A percentile compares a stretch with the other conserved stretches of the same genome.
These are phyloP conservation scores for Tagetes erecta DNA, from an alignment of 129 eudicot species.

Conservation along the genomic window DNA sequence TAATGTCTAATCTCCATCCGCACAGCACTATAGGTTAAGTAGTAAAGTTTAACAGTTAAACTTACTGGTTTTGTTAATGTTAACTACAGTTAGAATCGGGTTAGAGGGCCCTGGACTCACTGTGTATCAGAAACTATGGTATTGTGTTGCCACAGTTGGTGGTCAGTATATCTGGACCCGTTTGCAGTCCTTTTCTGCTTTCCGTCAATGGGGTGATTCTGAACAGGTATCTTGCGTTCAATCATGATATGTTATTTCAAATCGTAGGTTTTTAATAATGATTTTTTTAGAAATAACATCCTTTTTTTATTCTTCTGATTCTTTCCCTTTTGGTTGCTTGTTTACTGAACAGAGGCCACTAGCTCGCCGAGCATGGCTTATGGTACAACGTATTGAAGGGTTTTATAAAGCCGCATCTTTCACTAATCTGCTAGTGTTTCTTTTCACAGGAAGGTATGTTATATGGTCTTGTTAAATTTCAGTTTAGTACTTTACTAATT, in stretches of 20 bases:
- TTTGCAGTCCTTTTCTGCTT: slow-evolving; percentile 91
- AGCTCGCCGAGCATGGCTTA: slow-evolving; percentile 83
- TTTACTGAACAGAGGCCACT: slow-evolving; percentile 60
- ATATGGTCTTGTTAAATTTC: background rate
- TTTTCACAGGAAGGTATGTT: slow-evolving; percentile 84
- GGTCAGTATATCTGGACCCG: slow-evolving; percentile 95
- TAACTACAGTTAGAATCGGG: slow-evolving; percentile 71
- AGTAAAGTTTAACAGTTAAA: background rate
- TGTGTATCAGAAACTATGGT: slow-evolving; percentile 84
- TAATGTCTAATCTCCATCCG: background rate
- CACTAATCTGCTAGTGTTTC: slow-evolving; percentile 84
- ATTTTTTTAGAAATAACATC: background rate
- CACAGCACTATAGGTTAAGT: background rate
- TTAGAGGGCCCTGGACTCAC: slow-evolving; percentile 99
- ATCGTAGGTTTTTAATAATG: background rate
- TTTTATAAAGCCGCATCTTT: slow-evolving; percentile 92
- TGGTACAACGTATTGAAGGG: slow-evolving; percentile 87
- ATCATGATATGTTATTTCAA: background rate
- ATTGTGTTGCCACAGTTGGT: slow-evolving; percentile 91
- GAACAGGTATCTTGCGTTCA: slow-evolving; percentile 63
- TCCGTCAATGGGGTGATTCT: slow-evolving; percentile 94
- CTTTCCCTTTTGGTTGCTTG: background rate
- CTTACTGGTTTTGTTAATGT: slow-evolving; percentile 21
- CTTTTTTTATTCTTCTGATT: background rate
- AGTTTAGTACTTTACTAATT: slow-evolving; percentile 3